Evolutionary conservation across 148 eudicot species (phyloP).

Genomic region (Polygonum aviculare): DNA sequence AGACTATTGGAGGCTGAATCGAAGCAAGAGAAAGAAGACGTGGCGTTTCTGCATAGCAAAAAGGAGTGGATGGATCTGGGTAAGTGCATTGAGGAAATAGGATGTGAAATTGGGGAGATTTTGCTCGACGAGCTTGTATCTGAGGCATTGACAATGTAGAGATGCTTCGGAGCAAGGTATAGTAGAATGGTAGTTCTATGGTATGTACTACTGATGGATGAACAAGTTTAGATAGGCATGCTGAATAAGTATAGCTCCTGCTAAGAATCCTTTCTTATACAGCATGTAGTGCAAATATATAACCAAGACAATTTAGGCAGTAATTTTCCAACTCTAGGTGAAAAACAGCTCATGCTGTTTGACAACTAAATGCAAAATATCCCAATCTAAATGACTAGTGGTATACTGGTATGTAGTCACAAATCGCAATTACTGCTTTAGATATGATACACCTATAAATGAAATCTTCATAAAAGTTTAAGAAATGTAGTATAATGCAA

Average conservation of each 20-base stretch:
- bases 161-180: background rate
- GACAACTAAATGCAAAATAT: background rate
- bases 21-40: conserved; percentile 20
- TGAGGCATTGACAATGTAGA: conserved; percentile 27
- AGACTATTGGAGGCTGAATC: conserved; percentile 24
- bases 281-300: background rate
- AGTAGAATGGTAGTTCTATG: background rate
- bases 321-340: background rate
- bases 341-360: background rate
- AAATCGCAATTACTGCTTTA: too few relatives aligned
- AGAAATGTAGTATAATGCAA: too few relatives aligned
- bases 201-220: background rate
- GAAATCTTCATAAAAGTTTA: too few relatives aligned
- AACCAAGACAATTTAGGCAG: background rate
- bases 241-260: background rate
- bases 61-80: conserved; percentile 39
- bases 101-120: conserved; percentile 46
- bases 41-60: conserved; percentile 29
- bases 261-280: background rate
- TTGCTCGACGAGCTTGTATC: conserved; percentile 60
- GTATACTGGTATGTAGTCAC: too few relatives aligned
- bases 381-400: too few relatives aligned
- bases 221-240: background rate
- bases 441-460: too few relatives aligned
- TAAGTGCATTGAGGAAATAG: conserved; percentile 35